Evolutionary conservation across 768 basidiomycete genomes (phyloP).

Genomic region (Termitomyces sp.): DNA sequence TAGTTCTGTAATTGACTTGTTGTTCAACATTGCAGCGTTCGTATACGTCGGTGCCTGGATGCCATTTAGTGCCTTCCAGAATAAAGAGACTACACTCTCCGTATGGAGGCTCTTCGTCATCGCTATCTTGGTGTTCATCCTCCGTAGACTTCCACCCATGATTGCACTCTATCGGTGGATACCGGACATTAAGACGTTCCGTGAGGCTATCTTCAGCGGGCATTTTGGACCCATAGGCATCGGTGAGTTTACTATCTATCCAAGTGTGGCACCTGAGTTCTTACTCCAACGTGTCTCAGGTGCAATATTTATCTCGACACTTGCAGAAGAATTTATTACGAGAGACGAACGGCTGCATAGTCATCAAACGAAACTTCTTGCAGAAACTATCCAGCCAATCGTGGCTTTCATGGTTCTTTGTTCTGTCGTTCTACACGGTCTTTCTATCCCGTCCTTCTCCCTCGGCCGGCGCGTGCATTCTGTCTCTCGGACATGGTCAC

Average conservation of each 20-base stretch:
- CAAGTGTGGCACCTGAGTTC: background rate
- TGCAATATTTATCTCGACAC: constrained; percentile 89
- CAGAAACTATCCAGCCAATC: constrained; percentile 82
- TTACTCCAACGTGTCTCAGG: constrained; percentile 33
- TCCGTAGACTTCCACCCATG: constrained; percentile 82
- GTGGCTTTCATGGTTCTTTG: constrained; percentile 92
- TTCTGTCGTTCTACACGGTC: constrained; percentile 82
- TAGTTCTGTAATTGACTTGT: constrained; percentile 90
- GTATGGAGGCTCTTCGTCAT: constrained; percentile 85
- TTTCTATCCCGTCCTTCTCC: constrained; percentile 94
- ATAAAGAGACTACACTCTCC: constrained; percentile 58
- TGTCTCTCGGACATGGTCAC: constrained; percentile 86
- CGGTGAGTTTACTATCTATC: constrained; percentile 31
- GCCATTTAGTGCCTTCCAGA: constrained; percentile 79
- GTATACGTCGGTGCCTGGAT: constrained; percentile 97
- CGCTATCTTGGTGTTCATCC: constrained; percentile 72
- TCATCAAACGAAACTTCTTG: constrained; percentile 59
- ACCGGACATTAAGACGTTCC: constrained; percentile 90
- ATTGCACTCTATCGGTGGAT: constrained; percentile 86
- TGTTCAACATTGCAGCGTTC: constrained; percentile 95
- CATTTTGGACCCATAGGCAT: constrained; percentile 92
- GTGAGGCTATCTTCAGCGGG: constrained; percentile 91
- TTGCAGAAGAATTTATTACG: constrained; percentile 60
- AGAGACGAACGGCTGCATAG: constrained; percentile 35
- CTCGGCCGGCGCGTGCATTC: constrained; percentile 87